Base-by-base conservation (phyloP, 2,329 filamentous ascomycete genomes). In the Fusarium chaquense region DNA sequence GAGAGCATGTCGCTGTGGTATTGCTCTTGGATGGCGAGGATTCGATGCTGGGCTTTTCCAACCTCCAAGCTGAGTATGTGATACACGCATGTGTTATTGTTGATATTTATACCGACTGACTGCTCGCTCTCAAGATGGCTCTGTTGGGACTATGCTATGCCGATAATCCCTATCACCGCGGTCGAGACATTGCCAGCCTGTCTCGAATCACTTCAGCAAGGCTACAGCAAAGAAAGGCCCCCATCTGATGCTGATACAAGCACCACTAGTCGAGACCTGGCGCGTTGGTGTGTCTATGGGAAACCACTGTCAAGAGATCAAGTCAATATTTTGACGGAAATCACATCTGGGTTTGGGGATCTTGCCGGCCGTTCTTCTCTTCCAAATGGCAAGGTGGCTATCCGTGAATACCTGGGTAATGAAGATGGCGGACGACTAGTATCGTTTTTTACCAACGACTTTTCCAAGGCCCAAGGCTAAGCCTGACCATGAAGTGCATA, bases 61-160 rank as follows among this genome's bases (percentile, higher is more conserved):
- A 73, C 18, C 73, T 87, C 36, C 84, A 87, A 53, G 32, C 26
- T 26, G 75, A 82, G 50, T 74, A 81, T 83, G 85, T 7, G 22
- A 12, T 52, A 6, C 24, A 13, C 13, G 8, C 13, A 20, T 22
- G 24, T 41, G 12, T 16, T 28, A 30, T 28, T 20, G 15, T 20
- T 52, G 13, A 22, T 30, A 41, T 16, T 12, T 11, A 50, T 35
- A 26, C 55, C 47, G 35, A 54, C 46, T 50, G 33, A 53, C 44
- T 32, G 18, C 20, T 47, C 12, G 18, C 22, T 47, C 15, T 35
- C 22, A 51, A 83, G 81, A 9, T 75, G 83, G 22, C 49, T 80
- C 40, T 76, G 73, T 33, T 54, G 44, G 15, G 70, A 76, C 38
- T 70, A 71, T 41, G 75, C 76, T 15, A 70, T 84, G 10, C 80